A percentile compares a stretch with the other conserved stretches of the same genome.
Conservation (phyloP, 805 yeast genomes). For the Hanseniaspora taiwanica region DNA sequence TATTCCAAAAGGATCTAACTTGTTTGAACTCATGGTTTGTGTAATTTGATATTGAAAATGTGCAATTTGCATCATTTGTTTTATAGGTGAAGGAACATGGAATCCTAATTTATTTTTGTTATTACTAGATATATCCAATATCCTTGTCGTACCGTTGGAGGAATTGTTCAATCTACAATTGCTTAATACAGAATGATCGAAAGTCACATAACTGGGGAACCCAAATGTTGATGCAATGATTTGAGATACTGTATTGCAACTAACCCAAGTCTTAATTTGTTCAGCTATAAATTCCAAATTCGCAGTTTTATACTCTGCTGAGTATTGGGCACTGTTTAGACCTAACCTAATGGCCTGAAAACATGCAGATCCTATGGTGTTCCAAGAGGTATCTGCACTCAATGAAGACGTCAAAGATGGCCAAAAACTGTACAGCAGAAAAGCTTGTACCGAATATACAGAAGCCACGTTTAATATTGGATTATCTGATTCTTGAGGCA, state of each 20-base stretch:
- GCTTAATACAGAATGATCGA: slow-evolving; percentile 55
- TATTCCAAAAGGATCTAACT: slow-evolving; percentile 51
- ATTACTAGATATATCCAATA: slow-evolving; percentile 15
- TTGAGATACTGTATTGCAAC: slow-evolving; percentile 83
- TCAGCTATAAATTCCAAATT: slow-evolving; percentile 42
- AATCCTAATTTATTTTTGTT: slow-evolving; percentile 15
- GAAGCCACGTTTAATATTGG: slow-evolving; percentile 80
- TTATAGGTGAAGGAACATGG: slow-evolving; percentile 43
- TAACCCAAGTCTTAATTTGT: slow-evolving; percentile 84
- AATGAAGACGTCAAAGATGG: slow-evolving; percentile 91
- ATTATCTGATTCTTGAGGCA: slow-evolving; percentile 65
- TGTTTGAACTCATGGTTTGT: slow-evolving; percentile 58
- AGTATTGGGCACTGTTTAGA: slow-evolving; percentile 64
- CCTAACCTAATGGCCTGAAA: slow-evolving; percentile 91
- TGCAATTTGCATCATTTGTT: slow-evolving; percentile 71
- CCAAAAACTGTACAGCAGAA: slow-evolving; percentile 81
- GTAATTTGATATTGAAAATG: slow-evolving; percentile 79
- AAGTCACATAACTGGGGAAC: slow-evolving; percentile 82
- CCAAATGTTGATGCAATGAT: slow-evolving; percentile 87
- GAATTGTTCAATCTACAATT: slow-evolving; percentile 35
- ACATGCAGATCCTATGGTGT: slow-evolving; percentile 83
- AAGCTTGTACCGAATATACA: slow-evolving; percentile 89
- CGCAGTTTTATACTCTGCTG: slow-evolving; percentile 38
- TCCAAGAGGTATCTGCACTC: slow-evolving; percentile 94
- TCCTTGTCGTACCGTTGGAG: too few species aligned